Evolutionary conservation across 306 rosid genomes (phyloP), one percentile per base, ranked within the genome.

Genomic region (Cicer yamashitae): DNA sequence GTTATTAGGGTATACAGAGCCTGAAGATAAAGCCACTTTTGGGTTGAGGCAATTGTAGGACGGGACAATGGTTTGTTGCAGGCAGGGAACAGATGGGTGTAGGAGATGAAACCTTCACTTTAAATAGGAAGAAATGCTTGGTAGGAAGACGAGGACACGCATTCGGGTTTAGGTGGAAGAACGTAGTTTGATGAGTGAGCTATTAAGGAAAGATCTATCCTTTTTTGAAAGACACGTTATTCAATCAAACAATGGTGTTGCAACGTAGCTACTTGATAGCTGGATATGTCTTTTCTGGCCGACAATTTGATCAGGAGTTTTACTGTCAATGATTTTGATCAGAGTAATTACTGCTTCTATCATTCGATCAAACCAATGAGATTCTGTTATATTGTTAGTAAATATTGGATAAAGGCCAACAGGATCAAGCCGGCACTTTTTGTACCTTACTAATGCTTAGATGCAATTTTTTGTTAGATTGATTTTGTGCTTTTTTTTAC

Each of bases 241-340:
- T 77, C 87, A 84, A 74, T 87, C 79, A 79, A 71, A 71, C 74
- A 22, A 44, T 59, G 70, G 66, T 57, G 81, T 79, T 75, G 81
- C 79, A 75, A 83, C 66, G 79, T 86, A 86, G 84, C 82, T 82
- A 73, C 59, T 62, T 73, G 82, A 62, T 75, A 68, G 84, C 81
- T 82, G 67, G 56, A 69, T 79, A 64, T 85, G 79, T 75, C 83
- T 12, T 78, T 74, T 80, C 77, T 77, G 67, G 82, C 87, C 83
- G 83, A 82, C 83, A 84, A 76, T 64, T 73, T 47, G 53, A 59
- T 67, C 48, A 9, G 53, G 69, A 59, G 46, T 74, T 80, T 70
- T 79, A 71, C 64, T 3, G 71, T 63, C 30, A 14, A 63, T 17
- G 76, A 64, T 74, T 58, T 81, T 74, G 63, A 47, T 67, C 67